These are phyloP conservation scores for Xylariaceae sp. DNA, from an alignment of 2,329 filamentous ascomycete genomes.

Conservation along the genomic window DNA sequence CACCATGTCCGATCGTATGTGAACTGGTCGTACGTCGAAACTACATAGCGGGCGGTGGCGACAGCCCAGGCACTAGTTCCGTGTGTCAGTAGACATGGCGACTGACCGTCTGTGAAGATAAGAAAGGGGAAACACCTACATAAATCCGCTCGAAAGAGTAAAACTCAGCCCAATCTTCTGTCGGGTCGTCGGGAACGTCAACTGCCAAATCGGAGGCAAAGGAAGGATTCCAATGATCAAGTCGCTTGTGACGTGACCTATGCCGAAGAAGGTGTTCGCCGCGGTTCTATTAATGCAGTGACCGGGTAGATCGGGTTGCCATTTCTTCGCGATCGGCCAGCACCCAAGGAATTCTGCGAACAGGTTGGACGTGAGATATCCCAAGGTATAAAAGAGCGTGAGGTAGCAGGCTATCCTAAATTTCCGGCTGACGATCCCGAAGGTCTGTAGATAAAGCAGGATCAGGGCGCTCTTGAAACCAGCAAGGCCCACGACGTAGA, in stretches of 20 bases:
- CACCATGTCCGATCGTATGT: slow-evolving; percentile 40
- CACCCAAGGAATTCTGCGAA: slow-evolving; percentile 45
- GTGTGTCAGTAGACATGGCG: slow-evolving; percentile 18
- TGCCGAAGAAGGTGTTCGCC: slow-evolving; percentile 39
- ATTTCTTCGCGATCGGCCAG: slow-evolving; percentile 38
- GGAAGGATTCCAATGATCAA: slow-evolving; percentile 41
- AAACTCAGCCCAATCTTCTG: slow-evolving; percentile 41
- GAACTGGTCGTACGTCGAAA: slow-evolving; percentile 39
- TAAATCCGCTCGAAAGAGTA: slow-evolving; percentile 36
- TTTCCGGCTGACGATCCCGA: slow-evolving; percentile 34
- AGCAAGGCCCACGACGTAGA: slow-evolving; percentile 37
- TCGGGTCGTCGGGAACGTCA: slow-evolving; percentile 35
- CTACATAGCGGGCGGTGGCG: slow-evolving; percentile 37
- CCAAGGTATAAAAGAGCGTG: slow-evolving; percentile 51
- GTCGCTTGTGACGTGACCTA: slow-evolving; percentile 40
- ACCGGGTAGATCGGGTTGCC: slow-evolving; percentile 32
- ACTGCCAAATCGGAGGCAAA: slow-evolving; percentile 36
- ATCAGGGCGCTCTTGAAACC: slow-evolving; percentile 41
- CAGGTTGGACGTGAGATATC: slow-evolving; percentile 65
- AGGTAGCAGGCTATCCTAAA: slow-evolving; percentile 39
- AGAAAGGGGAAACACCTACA: slow-evolving; percentile 31
- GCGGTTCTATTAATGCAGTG: slow-evolving; percentile 37
- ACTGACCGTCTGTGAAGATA: background rate
- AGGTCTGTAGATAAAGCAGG: slow-evolving; percentile 39
- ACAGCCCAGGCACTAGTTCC: slow-evolving; percentile 37